Evolutionary conservation across 2,329 filamentous ascomycete species (phyloP).

Genomic region (Ophiostoma montium): DNA sequence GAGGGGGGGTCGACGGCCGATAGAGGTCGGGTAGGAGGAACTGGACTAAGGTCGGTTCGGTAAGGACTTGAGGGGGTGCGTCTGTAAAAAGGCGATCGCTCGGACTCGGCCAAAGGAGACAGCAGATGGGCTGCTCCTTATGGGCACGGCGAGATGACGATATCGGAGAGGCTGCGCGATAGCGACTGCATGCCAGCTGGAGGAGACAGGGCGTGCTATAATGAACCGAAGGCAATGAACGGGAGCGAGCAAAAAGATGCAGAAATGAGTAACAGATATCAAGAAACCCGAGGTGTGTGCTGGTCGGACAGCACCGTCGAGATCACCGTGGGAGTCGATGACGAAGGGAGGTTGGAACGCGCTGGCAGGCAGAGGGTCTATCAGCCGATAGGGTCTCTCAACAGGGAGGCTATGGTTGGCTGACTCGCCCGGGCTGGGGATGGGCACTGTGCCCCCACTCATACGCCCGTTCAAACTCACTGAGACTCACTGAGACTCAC

Average conservation of each 20-base stretch:
- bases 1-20: not conserved
- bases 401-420: constrained; percentile 5
- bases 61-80: too few relatives aligned
- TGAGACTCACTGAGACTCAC: too few relatives aligned
- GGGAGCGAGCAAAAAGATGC: not conserved
- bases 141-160: not conserved
- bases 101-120: not conserved
- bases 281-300: not conserved
- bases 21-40: not conserved
- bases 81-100: too few relatives aligned
- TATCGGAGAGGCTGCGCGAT: not conserved
- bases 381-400: not conserved
- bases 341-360: not conserved
- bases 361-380: not conserved
- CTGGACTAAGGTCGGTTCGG: not conserved
- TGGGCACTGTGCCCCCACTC: not conserved
- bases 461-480: too few relatives aligned
- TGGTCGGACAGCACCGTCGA: not conserved
- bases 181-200: not conserved
- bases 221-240: not conserved
- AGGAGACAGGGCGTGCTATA: not conserved
- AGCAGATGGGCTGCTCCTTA: constrained; percentile 3
- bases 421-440: not conserved
- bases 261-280: not conserved
- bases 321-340: not conserved